Base-by-base conservation (phyloP, 2,329 filamentous ascomycete species). In the Myriosclerotinia scirpicola region DNA sequence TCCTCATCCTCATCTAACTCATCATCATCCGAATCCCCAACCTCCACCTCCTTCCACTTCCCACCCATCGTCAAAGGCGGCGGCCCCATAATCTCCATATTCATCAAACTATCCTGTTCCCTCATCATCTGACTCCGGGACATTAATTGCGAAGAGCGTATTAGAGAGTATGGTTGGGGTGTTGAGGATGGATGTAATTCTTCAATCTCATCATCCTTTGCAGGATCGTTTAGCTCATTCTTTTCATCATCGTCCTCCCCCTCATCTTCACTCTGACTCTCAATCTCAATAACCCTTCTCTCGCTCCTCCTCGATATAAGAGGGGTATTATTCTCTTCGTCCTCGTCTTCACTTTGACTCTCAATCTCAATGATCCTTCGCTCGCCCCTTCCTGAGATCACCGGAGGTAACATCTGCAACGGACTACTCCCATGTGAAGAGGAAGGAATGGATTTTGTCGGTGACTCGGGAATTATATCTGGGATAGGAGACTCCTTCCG, bases 401-500 rank as follows among this genome's bases (percentile, higher is more conserved):
- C n/a, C 2, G 58, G 30, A 6, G 42, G 5, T 26, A 38, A 26
- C 8, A 26, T 38, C 20, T 50, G n/a, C n/a, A 22, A 44, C 30
- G 44, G 58, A 26, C 44, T 60, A 60, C 58, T 26, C 0, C 12
- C 58, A 15, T 12, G 8, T 5, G 46, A 54, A 5, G 64, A 65
- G 3, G 74, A 71, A 46, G 52, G 48, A 38, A 66, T 63, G 17
- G 46, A 67, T 7, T 70, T 58, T 22, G 69, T 65, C 5, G 74
- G 74, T 22, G 73, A 76, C 63, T 75, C 74, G 42, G 65, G 72
- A 20, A 75, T 67, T 1, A 74, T 50, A 7, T 75, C 72, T 14
- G 54, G 58, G 12, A 58, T n/a, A 26, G n/a, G 61, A 65, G 34
- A 54, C 61, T 36, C 71, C 34, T 20, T 26, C 7, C 42, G 20